These are phyloP conservation scores for Helicostylum pulchrum DNA, from an alignment of 192 early-diverging fungal genomes.

Conservation along the genomic window DNA sequence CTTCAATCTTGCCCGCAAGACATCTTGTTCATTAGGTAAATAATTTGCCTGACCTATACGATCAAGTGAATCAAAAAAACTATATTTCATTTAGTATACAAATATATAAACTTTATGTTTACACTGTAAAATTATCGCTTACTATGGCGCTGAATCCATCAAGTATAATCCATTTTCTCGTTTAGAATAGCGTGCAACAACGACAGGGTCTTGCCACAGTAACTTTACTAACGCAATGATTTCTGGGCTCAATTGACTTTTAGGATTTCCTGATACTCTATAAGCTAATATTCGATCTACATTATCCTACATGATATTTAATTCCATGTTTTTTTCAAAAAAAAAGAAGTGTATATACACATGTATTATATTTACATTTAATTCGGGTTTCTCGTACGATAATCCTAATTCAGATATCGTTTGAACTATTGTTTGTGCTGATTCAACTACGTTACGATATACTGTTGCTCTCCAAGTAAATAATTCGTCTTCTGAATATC, in stretches of 20 bases:
- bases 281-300: constrained; percentile 4
- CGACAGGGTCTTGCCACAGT: constrained; percentile 63
- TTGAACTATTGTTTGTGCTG: constrained; percentile 68
- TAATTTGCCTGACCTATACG: constrained; percentile 85
- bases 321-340: too few relatives aligned
- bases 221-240: not conserved
- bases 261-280: constrained; percentile 12
- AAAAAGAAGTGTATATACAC: not conserved
- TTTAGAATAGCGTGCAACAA: constrained; percentile 51
- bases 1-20: constrained; percentile 91
- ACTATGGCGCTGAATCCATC: constrained; percentile 79
- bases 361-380: constrained; percentile 1
- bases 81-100: constrained; percentile 23
- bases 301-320: not conserved
- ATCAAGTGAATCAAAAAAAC: constrained; percentile 89
- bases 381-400: constrained; percentile 4
- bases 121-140: constrained; percentile 14
- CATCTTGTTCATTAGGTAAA: constrained; percentile 91
- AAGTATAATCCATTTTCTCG: constrained; percentile 68
- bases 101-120: not conserved
- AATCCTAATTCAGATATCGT: not conserved
- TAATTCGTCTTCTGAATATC: constrained; percentile 79
- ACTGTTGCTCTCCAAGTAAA: constrained; percentile 71
- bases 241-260: constrained; percentile 9
- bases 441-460: constrained; percentile 84